Base-by-base conservation (phyloP, 148 eudicot genomes). In the Vaccinium corymbosum region DNA sequence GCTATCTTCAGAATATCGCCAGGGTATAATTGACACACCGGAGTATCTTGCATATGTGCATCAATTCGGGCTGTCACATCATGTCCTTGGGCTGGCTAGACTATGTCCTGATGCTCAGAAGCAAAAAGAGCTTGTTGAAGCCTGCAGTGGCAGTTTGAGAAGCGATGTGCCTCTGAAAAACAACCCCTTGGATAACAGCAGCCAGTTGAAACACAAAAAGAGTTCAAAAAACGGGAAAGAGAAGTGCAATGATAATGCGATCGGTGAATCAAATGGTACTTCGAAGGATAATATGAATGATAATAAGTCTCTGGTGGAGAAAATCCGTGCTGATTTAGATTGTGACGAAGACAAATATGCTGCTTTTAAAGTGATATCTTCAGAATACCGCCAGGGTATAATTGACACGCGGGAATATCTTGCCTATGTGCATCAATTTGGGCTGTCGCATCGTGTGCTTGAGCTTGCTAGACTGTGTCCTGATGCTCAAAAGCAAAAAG, bases 381-480 rank as follows among this genome's bases (percentile, higher is more conserved):
- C 87, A 76, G 94, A 95, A 81, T 95, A 89, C 84, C 93, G 97
- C 13, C 91, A 87, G 79, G 97, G 94, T 76, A 49, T 87, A 48
- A 86, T 95, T 56, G 97, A 88, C 83, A 86, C 92, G 11, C 88
- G 86, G 89, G 90, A 85, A 82, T 95, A 95, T 84, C 86, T 95
- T 32, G 85, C 85, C 2, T 90, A 90, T 76, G 95, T 91, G 84
- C 87, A 87, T 87, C 93, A 95, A 85, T 95, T 91, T 86, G 93
- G 94, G 27, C 89, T 95, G 89, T 86, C 90, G 22, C 95, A 95
- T 89, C 94, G 92, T 77, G 91, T 95, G 79, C 93, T 80, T 68
- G 98, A 95, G 86, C 77, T 95, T 81, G 97, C 98, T 74, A 91
- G 88, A 59, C 86, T 95, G 59, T 91, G 89, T 68, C 98, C 98